A percentile compares a stretch with the other conserved stretches of the same genome.
Conservation (phyloP, 805 yeast species). For the Hanseniaspora nectarophila region DNA sequence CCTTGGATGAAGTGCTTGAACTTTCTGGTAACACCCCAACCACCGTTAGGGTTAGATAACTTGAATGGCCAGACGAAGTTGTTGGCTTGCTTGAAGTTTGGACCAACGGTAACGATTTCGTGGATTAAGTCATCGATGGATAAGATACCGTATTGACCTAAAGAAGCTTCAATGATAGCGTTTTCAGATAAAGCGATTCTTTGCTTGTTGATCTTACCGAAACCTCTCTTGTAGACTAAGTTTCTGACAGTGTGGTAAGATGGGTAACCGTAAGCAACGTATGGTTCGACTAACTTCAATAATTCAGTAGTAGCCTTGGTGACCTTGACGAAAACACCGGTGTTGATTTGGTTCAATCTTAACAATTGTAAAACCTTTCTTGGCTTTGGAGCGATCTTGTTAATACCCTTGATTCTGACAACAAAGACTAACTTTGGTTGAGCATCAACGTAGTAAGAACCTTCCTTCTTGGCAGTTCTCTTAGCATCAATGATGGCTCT, state of each 20-base stretch:
- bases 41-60: constrained; percentile 93
- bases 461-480: constrained; percentile 89
- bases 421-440: constrained; percentile 90
- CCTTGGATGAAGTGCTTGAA: constrained; percentile 95
- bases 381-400: constrained; percentile 98
- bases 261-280: constrained; percentile 97
- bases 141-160: constrained; percentile 86
- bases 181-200: constrained; percentile 84
- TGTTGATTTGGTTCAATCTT: constrained; percentile 86
- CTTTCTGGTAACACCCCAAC: constrained; percentile 94
- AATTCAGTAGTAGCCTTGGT: constrained; percentile 93
- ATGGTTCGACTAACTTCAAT: constrained; percentile 88
- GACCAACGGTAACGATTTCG: constrained; percentile 93
- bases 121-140: constrained; percentile 90
- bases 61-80: constrained; percentile 98
- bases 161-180: constrained; percentile 72
- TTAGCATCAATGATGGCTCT: constrained; percentile 75
- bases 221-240: constrained; percentile 94
- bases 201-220: constrained; percentile 94
- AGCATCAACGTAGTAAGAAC: constrained; percentile 90
- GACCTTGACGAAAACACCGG: constrained; percentile 88
- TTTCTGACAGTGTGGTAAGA: constrained; percentile 81
- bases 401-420: constrained; percentile 98
- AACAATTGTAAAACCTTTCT: constrained; percentile 93
- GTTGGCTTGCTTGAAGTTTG: constrained; percentile 97